Conservation (phyloP, 441 rosid species). For the Populus trichocarpa region DNA sequence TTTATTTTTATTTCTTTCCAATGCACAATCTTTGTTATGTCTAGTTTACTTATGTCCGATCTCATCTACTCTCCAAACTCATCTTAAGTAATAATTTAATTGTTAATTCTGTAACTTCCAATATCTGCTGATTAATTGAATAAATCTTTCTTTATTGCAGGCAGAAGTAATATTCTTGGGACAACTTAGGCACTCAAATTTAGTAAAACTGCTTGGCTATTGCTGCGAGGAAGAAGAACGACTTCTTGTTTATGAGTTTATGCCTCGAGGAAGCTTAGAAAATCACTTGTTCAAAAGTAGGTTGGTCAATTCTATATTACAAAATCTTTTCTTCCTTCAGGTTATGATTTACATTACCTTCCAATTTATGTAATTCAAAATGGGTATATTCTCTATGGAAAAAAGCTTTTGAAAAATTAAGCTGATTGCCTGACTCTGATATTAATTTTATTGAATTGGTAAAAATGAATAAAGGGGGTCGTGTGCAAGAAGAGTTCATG, state of each 20-base stretch:
- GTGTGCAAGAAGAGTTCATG: background rate
- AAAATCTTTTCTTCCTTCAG: background rate
- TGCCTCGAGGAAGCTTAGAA: constrained; percentile 71
- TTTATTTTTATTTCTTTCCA: background rate
- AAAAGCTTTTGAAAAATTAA: background rate
- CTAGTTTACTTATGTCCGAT: background rate
- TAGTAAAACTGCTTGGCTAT: constrained; percentile 75
- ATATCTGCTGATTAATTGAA: background rate
- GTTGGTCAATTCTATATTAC: background rate
- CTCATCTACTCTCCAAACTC: no score
- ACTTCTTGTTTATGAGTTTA: constrained; percentile 26
- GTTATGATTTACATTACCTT: background rate
- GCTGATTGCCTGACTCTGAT: background rate
- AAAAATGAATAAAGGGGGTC: background rate
- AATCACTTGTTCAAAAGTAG: constrained; percentile 75
- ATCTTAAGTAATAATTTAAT: no score
- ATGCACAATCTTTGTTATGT: background rate
- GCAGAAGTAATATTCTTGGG: constrained; percentile 81
- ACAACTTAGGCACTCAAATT: constrained; percentile 64
- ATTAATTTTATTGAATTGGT: background rate
- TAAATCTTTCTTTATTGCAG: constrained; percentile 23
- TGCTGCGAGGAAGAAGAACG: constrained; percentile 76
- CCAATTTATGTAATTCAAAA: background rate
- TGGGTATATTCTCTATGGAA: background rate
- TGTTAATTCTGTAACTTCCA: background rate